Evolutionary conservation across 1,284 basidiomycete species (phyloP).

Genomic region (Albatrellus sp.): DNA sequence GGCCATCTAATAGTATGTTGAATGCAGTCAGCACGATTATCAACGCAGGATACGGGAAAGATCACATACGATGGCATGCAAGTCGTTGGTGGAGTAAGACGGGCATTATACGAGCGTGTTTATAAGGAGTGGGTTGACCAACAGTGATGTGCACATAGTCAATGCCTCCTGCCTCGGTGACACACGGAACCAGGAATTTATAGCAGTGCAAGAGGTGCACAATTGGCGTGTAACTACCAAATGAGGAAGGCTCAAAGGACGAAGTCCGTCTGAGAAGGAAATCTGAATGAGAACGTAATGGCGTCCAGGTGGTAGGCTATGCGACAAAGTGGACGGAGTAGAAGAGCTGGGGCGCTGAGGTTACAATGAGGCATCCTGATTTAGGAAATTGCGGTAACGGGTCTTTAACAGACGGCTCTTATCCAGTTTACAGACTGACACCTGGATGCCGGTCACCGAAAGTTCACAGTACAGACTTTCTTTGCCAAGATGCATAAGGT

Average conservation of each 20-base stretch:
- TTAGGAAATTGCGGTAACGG: conserved; percentile 6
- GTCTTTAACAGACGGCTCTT: too few relatives aligned
- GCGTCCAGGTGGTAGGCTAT: conserved; percentile 9
- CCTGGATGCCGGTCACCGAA: too few relatives aligned
- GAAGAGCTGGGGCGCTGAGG: background rate
- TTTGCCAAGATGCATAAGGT: too few relatives aligned
- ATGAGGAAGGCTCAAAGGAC: conserved; percentile 13
- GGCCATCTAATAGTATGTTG: conserved; percentile 19
- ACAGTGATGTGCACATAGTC: conserved; percentile 8
- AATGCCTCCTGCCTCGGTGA: conserved; percentile 10
- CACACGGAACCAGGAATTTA: conserved; percentile 10
- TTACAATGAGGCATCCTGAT: conserved; percentile 12
- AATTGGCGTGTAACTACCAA: conserved; percentile 10
- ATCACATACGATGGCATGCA: conserved; percentile 8
- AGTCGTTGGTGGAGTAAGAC: conserved; percentile 7
- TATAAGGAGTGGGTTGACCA: conserved; percentile 9
- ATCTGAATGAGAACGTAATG: conserved; percentile 10
- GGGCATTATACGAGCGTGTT: conserved; percentile 8
- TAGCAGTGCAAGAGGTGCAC: conserved; percentile 10
- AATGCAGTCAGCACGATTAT: background rate
- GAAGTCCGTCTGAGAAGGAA: conserved; percentile 11
- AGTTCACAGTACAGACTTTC: too few relatives aligned
- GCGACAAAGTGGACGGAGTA: conserved; percentile 9
- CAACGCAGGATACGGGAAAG: conserved; percentile 1
- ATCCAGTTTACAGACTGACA: too few relatives aligned